phyloP scores from a whole-genome alignment of 192 early-diverging fungal species.

The Rhizophagus sp. region DNA sequence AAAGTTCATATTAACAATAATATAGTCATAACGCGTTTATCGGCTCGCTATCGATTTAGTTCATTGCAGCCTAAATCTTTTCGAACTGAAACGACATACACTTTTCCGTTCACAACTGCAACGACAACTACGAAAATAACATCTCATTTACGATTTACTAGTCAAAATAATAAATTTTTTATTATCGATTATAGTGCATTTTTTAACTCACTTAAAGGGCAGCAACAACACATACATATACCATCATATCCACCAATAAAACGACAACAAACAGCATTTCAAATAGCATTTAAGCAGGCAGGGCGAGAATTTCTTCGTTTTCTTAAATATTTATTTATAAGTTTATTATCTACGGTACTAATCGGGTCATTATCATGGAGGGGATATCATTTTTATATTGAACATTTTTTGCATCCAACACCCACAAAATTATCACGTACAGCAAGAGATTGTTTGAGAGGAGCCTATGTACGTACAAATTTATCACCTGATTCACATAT shows the following conservation, averaged over 20 bases:
- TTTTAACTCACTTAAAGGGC: background rate
- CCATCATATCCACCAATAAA: background rate
- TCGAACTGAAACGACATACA: background rate
- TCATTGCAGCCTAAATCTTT: background rate
- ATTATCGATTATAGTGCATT: background rate
- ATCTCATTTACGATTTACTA: background rate
- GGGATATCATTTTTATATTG: slow-evolving; percentile 54
- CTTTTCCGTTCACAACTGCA: background rate
- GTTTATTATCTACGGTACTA: slow-evolving; percentile 35
- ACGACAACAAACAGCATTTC: background rate
- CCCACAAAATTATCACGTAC: slow-evolving; percentile 39
- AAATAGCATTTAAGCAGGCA: background rate
- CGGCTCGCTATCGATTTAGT: background rate
- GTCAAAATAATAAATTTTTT: background rate
- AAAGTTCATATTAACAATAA: background rate
- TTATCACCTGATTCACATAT: slow-evolving; percentile 42
- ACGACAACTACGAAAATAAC: background rate
- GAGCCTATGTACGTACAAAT: slow-evolving; percentile 59
- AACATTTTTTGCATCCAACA: slow-evolving; percentile 47
- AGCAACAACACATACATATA: background rate
- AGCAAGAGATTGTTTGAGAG: slow-evolving; percentile 48
- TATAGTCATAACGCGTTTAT: background rate
- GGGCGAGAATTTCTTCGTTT: background rate
- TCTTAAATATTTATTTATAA: slow-evolving; percentile 34
- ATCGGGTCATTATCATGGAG: slow-evolving; percentile 43